Base-by-base conservation (phyloP, 1,139 yeast genomes). In the Suhomyces anneliseae region DNA sequence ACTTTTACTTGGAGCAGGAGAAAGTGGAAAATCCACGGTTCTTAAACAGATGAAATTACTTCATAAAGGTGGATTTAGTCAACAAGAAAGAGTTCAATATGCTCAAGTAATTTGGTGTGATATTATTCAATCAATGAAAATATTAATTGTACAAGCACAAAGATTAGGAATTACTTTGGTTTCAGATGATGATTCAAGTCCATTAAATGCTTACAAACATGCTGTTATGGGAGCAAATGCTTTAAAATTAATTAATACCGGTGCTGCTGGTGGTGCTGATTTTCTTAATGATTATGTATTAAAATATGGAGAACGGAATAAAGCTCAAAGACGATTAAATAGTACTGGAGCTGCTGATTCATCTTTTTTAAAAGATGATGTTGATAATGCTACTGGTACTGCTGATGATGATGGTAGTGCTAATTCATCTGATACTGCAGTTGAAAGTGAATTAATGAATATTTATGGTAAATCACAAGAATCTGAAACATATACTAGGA, bases 11-110 rank as follows among this genome's bases (percentile, higher is more conserved):
- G 99, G 99, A 27, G 92, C 98, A 0, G 99, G 99, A 7, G 99
- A 93, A 66, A 84, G 93, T 46, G 99, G 99, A 7, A 93, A 93
- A 64, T 88, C 96, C 3, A 93, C 99, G 0, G 96, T 93, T n/a
- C 71, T 93, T 52, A 95, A 93, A 65, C 99, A 95, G 64, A 81
- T 93, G 82, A 82, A 87, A 57, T 72, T 93, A 32, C 66, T 90
- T 44, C 98, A 93, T 65, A 88, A 90, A 53, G 86, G 89, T 29
- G 96, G 97, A 6, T 93, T 92, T 67, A 76, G 86, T 1, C 80
- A 79, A 39, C 87, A 83, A 55, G 99, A 95, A 64, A 73, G 96
- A 45, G 65, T 75, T 40, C 95, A 89, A 61, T 95, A 90, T 63
- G 69, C 89, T 8, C 92, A 90, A 54, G 89, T 93, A n/a, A 88